A percentile compares a stretch with the other conserved stretches of the same genome.
These are phyloP conservation scores for Bathelium albidoporum DNA, from an alignment of 495 filamentous ascomycete species.

Conservation along the genomic window DNA sequence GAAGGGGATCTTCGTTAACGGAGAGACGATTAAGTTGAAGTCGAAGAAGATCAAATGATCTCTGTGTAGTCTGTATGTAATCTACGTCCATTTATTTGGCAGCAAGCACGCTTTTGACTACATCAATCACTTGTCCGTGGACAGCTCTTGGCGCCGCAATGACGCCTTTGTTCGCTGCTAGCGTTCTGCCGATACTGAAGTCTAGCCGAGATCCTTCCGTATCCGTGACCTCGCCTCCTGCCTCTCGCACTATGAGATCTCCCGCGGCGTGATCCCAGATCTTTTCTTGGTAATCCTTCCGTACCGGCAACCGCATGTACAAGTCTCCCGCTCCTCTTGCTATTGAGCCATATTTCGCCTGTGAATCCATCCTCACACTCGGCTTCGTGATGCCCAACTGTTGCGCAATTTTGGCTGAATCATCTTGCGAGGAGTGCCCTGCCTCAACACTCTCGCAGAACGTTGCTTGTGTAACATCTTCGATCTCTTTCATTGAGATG, in stretches of 20 bases:
- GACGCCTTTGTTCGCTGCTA: slow-evolving; percentile 83
- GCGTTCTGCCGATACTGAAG: slow-evolving; percentile 75
- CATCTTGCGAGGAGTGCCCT: slow-evolving; percentile 76
- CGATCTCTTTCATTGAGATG: slow-evolving; percentile 67
- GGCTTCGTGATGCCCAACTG: slow-evolving; percentile 75
- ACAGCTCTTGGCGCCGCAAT: slow-evolving; percentile 71
- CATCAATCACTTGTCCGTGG: slow-evolving; percentile 67
- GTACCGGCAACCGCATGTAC: slow-evolving; percentile 78
- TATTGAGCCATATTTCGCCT: slow-evolving; percentile 94
- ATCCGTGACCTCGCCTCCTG: slow-evolving; percentile 85
- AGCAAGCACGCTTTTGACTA: slow-evolving; percentile 68
- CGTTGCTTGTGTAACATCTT: slow-evolving; percentile 64
- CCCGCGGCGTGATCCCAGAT: slow-evolving; percentile 99
- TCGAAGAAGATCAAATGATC: slow-evolving; percentile 91
- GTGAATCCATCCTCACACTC: slow-evolving; percentile 88
- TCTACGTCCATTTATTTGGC: slow-evolving; percentile 31
- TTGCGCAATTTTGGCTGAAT: slow-evolving; percentile 73
- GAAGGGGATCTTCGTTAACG: slow-evolving; percentile 96
- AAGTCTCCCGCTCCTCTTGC: slow-evolving; percentile 93
- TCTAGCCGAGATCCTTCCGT: slow-evolving; percentile 68
- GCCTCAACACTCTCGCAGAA: slow-evolving; percentile 96
- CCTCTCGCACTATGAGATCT: slow-evolving; percentile 86
- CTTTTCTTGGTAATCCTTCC: slow-evolving; percentile 88
- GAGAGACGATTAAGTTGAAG: slow-evolving; percentile 94
- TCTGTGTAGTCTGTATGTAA: not conserved